Conservation (phyloP, 108 stramenopile species). For the Aurantiochytrium sp. region DNA sequence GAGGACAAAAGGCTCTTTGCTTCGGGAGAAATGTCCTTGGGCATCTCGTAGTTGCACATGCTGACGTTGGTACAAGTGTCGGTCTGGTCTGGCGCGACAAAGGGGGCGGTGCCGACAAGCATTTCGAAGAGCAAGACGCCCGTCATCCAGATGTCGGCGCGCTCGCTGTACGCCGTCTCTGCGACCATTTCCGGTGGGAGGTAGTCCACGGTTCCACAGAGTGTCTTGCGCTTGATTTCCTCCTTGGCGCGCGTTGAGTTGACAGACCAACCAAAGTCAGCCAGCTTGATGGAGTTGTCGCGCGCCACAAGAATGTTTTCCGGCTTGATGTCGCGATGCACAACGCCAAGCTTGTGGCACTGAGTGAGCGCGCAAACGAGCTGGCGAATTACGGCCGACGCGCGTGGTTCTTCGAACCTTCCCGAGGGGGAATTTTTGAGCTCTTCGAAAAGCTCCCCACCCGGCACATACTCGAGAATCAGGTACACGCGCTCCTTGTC, state of each 20-base stretch:
- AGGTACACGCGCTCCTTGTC: slow-evolving; percentile 75
- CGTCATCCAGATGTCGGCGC: slow-evolving; percentile 49
- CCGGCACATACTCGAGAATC: slow-evolving; percentile 90
- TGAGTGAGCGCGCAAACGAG: slow-evolving; percentile 76
- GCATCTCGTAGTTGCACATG: not conserved
- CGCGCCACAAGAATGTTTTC: slow-evolving; percentile 32
- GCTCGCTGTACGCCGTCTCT: slow-evolving; percentile 45
- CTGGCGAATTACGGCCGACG: slow-evolving; percentile 77
- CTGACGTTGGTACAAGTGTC: not conserved
- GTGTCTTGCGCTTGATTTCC: slow-evolving; percentile 64
- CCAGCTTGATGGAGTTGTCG: slow-evolving; percentile 26
- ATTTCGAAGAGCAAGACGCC: slow-evolving; percentile 89
- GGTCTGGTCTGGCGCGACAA: slow-evolving; percentile 58
- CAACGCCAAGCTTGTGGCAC: slow-evolving; percentile 52
- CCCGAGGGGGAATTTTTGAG: slow-evolving; percentile 43
- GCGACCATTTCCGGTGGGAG: slow-evolving; percentile 24
- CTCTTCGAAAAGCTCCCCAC: slow-evolving; percentile 90
- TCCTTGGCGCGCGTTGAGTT: slow-evolving; percentile 74
- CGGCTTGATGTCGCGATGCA: slow-evolving; percentile 54
- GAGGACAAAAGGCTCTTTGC: not conserved
- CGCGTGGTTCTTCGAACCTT: slow-evolving; percentile 65
- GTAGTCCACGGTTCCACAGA: slow-evolving; percentile 94
- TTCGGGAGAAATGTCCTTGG: not conserved
- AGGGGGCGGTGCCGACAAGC: slow-evolving; percentile 84
- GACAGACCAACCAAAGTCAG: slow-evolving; percentile 81